These are phyloP conservation scores for Lodderomyces beijingensis DNA, from an alignment of 1,139 yeast species.

Conservation along the genomic window DNA sequence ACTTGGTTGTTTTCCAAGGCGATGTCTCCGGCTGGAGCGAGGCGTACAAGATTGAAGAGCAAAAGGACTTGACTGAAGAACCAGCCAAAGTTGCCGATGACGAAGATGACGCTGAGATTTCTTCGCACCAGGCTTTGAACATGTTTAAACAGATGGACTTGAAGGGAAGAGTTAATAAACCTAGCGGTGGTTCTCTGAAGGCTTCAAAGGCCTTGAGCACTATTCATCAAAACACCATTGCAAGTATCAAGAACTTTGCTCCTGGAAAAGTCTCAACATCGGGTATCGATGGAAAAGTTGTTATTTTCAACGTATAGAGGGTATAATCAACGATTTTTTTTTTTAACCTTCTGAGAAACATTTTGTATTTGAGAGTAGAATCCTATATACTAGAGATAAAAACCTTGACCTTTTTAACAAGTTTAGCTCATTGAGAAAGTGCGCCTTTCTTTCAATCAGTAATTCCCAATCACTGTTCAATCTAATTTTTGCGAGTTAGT, in stretches of 20 bases:
- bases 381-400: no score
- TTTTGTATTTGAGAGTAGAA: no score
- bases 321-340: background rate
- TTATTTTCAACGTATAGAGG: constrained; percentile 42
- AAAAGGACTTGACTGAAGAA: constrained; percentile 41
- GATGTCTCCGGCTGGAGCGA: constrained; percentile 65
- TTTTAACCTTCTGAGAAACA: no score
- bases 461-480: no score
- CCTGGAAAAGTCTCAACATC: constrained; percentile 36
- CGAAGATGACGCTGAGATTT: constrained; percentile 57
- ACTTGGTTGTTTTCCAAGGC: constrained; percentile 82
- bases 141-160: constrained; percentile 96
- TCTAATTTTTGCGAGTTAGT: no score
- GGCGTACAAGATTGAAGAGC: constrained; percentile 58
- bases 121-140: constrained; percentile 80
- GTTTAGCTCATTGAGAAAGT: background rate
- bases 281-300: constrained; percentile 87
- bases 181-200: constrained; percentile 20
- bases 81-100: constrained; percentile 22
- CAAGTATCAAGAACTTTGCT: constrained; percentile 65
- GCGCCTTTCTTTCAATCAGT: no score
- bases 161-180: constrained; percentile 70
- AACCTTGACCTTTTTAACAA: background rate
- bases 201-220: constrained; percentile 57
- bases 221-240: constrained; percentile 88